These are phyloP conservation scores for Xanthoconium purpureum DNA, from an alignment of 768 basidiomycete genomes.

Conservation along the genomic window DNA sequence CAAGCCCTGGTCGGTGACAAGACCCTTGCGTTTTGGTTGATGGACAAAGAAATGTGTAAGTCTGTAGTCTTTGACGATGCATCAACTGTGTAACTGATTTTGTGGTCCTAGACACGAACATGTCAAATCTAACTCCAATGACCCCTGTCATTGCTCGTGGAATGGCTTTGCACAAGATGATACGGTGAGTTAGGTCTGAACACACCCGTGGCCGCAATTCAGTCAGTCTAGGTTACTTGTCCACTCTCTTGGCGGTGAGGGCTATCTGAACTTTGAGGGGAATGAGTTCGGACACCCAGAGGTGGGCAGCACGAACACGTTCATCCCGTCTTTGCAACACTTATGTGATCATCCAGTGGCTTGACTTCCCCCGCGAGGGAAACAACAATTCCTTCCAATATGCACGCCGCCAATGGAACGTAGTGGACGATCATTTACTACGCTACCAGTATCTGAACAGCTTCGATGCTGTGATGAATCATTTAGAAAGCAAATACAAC, in stretches of 20 bases:
- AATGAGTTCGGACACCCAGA: slow-evolving; percentile 99
- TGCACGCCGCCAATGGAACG: slow-evolving; percentile 94
- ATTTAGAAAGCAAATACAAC: slow-evolving; percentile 68
- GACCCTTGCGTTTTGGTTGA: slow-evolving; percentile 97
- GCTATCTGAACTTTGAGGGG: slow-evolving; percentile 96
- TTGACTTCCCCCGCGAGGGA: slow-evolving; percentile 96
- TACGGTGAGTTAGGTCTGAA: slow-evolving; percentile 55
- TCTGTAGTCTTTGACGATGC: slow-evolving; percentile 5
- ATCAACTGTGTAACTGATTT: neutral
- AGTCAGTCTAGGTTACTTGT: slow-evolving; percentile 64
- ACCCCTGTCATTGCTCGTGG: slow-evolving; percentile 88
- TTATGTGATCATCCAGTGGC: slow-evolving; percentile 60
- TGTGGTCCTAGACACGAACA: slow-evolving; percentile 69
- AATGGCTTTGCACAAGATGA: slow-evolving; percentile 94
- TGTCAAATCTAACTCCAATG: slow-evolving; percentile 82
- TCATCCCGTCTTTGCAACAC: neutral
- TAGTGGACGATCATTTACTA: slow-evolving; percentile 79
- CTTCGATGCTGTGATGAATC: slow-evolving; percentile 93
- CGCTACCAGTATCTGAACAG: slow-evolving; percentile 94
- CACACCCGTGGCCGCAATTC: neutral
- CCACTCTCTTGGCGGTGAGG: slow-evolving; percentile 93
- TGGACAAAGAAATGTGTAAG: slow-evolving; percentile 99
- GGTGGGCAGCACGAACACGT: slow-evolving; percentile 38
- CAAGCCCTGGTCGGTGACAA: slow-evolving; percentile 99
- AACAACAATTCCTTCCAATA: slow-evolving; percentile 97